Evolutionary conservation across 345 rosid genomes (phyloP), one percentile per base, ranked within the genome.

Genomic region (Linum usitatissimum): DNA sequence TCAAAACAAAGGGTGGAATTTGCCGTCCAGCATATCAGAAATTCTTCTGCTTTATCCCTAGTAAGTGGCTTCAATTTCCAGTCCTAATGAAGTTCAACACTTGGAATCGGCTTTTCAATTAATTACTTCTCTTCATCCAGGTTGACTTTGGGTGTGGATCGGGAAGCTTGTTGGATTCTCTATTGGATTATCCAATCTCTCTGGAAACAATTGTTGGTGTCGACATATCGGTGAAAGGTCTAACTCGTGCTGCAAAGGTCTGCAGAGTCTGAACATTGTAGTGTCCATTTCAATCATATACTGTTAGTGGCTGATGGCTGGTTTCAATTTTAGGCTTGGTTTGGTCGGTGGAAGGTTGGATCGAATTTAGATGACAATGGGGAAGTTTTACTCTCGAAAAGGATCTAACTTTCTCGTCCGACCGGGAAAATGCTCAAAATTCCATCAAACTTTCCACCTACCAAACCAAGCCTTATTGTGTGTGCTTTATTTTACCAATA

Each of bases 91-190:
- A 23, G n/a, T 23, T 68, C 62, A 58, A 38, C 63, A 51, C 39
- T 40, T 18, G 31, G 59, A 31, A 30, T 31, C 17, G 53, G 56
- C 3, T 56, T 64, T 3, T 55, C 20, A 9, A 19, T 13, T 13
- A 13, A 1, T 9, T 19, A 28, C 30, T 19, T 30, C 54, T 70
- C 23, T 59, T 68, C 49, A 61, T 67, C 66, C 70, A 87, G 96
- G 84, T 80, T 78, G 98, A 92, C 72, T 87, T 86, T 78, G 98
- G 98, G 55, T 92, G 96, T 62, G 91, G 95, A 62, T 83, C 98
- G 45, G 98, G 98, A 71, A 89, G 98, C 75, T 79, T 89, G 65
- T 68, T 89, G 75, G 85, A 87, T 61, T 85, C 96, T 61, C 69
- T 92, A 57, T 76, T 92, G 73, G 89, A 89, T 71, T 80, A 81